Conservation (phyloP, 306 rosid genomes). For the Herpetospermum pedunculosum region DNA sequence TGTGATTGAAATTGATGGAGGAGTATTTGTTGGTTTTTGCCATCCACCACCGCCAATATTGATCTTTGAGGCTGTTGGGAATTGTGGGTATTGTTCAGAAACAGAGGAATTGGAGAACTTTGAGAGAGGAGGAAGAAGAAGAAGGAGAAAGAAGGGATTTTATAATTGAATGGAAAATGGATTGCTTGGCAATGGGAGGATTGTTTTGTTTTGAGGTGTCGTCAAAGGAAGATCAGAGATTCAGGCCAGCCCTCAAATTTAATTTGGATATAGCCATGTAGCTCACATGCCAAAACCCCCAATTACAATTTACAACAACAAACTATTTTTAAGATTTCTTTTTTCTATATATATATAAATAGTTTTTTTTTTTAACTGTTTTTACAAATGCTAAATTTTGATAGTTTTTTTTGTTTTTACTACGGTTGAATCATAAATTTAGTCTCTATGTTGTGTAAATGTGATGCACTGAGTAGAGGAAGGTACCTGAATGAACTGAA, state of each 20-base stretch:
- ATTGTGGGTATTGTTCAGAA: not conserved
- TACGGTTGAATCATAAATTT: too few relatives aligned
- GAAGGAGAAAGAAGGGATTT: not conserved
- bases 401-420: too few relatives aligned
- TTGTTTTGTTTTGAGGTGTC: not conserved
- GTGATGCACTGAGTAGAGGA: too few relatives aligned
- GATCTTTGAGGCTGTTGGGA: not conserved
- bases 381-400: not conserved
- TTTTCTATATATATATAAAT: too few relatives aligned
- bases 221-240: not conserved
- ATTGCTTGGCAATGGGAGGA: not conserved
- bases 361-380: not conserved
- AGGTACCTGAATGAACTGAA: too few relatives aligned
- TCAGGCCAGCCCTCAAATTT: not conserved
- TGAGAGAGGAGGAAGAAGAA: not conserved
- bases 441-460: too few relatives aligned
- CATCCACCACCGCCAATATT: conserved; percentile 40
- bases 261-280: not conserved
- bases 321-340: not conserved
- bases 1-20: conserved; percentile 66
- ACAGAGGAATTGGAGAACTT: not conserved
- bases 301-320: too few relatives aligned
- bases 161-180: not conserved
- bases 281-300: too few relatives aligned
- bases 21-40: conserved; percentile 71